Evolutionary conservation across 495 filamentous ascomycete genomes (phyloP), one percentile per base, ranked within the genome.

Genomic region (Tuber calosporum): DNA sequence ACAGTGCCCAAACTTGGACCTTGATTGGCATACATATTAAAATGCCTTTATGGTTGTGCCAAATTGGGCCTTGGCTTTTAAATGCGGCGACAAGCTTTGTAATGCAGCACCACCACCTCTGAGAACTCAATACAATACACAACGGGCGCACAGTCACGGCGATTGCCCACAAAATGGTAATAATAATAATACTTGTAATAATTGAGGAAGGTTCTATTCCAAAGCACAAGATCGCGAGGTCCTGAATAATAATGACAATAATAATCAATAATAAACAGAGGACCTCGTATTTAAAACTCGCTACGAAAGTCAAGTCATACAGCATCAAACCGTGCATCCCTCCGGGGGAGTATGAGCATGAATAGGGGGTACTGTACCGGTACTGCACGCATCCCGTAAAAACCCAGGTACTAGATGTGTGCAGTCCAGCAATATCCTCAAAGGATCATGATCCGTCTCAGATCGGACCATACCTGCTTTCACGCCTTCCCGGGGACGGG

Each of bases 391-490:
- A 13, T 43, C 13, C 42, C 5, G 17, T 3, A 43, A 40, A 11
- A 40, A 40, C 39, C 6, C 39, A 11, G 39, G 39, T n/a, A n/a
- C n/a, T 45, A 45, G 19, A 20, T 5, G 43, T 26, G n/a, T 13
- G 48, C 48, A 26, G 13, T 26, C 48, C n/a, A 11, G 48, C 1
- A 62, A 62, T 62, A 34, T 34, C 53, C 53, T 62, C 53, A 34
- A 34, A 62, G 53, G 53, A 62, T 34, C 53, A 34, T 34, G 53
- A n/a, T 62, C 53, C 19, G 53, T 62, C 53, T 62, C 53, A 62
- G 53, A 62, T 62, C 53, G 53, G 53, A 62, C 26, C n/a, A 53
- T 53, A 53, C 3, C 26, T 53, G 26, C 53, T 34, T 62, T 34
- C n/a, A 17, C n/a, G 2, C 4, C 53, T 15, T 62, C 53, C 4